Conservation (phyloP, 1,284 basidiomycete genomes). For the Athelia sp. region DNA sequence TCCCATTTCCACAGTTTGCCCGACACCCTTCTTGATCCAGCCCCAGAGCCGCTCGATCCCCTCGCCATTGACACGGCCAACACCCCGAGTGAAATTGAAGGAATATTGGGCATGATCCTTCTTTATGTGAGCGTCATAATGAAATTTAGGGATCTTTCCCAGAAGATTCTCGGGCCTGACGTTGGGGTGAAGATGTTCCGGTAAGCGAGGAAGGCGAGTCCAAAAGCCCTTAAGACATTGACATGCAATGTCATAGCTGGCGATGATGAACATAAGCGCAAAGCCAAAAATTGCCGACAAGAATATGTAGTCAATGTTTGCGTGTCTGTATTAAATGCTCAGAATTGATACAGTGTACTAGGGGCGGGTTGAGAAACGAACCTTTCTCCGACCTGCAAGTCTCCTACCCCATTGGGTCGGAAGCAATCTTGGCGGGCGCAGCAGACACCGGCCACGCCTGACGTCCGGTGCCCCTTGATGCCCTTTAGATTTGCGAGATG, state of each 20-base stretch:
- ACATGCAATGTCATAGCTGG: background rate
- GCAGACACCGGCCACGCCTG: conserved; percentile 13
- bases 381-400: conserved; percentile 11
- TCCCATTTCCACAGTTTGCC: background rate
- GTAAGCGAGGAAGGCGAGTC: background rate
- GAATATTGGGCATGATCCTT: background rate
- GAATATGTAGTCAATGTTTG: background rate
- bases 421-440: conserved; percentile 14
- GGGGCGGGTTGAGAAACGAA: background rate
- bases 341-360: background rate
- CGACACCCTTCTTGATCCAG: background rate
- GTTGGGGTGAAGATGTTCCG: background rate
- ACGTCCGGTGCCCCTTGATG: conserved; percentile 12
- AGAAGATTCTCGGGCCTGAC: background rate
- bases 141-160: background rate
- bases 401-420: conserved; percentile 13
- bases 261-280: background rate
- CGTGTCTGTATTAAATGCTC: background rate
- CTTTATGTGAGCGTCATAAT: background rate
- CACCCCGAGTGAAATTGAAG: background rate
- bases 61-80: background rate
- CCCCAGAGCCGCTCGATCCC: background rate
- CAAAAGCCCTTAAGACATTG: background rate
- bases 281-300: background rate
- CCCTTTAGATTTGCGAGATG: conserved; percentile 13